Evolutionary conservation across 1,139 yeast genomes (phyloP), one percentile per base, ranked within the genome.

Genomic region (Geotrichum aggregatum): DNA sequence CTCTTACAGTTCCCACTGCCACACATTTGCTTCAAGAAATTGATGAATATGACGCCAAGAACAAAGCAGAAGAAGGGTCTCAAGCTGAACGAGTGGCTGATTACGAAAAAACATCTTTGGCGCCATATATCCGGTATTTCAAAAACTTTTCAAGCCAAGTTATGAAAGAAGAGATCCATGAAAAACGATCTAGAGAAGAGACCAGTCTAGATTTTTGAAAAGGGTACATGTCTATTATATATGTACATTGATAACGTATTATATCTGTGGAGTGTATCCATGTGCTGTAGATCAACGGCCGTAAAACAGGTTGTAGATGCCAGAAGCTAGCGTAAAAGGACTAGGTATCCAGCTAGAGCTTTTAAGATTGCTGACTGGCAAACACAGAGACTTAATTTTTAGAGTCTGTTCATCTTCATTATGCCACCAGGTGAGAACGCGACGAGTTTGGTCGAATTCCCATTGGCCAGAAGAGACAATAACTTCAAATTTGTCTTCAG

Each of bases 1-100:
- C 98, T 1, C 77, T 77, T 60, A 75, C 73, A 13, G 92, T 95
- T 0, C 98, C 98, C 7, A 87, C 84, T 51, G 74, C 91, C 53
- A 72, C 80, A 47, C 73, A 73, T 48, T 69, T 91, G 30, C 83
- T 82, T 46, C 71, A 74, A 44, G 84, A 82, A 62, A 67, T 78
- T 16, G 80, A 78, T 49, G 63, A 74, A 33, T 63, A 64, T 42
- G 72, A 74, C 71, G 76, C 76, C 36, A 65, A 69, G 49, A 56
- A n/a, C n/a, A 43, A 34, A 8, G 14, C 39, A 3, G 34, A 56
- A 11, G 55, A 61, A 13, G 65, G 61, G 13, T 11, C 38, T 3
- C 38, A 19, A 11, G 11, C 47, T 16, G 47, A 43, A 13, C 63
- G 70, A 46, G 57, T 66, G 5, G 66, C 67, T 44, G 84, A 81